Percentiles rank a stretch among this genome's conserved stretches.
phyloP scores from a whole-genome alignment of 805 yeast species.

The Yamadazyma scolyti region DNA sequence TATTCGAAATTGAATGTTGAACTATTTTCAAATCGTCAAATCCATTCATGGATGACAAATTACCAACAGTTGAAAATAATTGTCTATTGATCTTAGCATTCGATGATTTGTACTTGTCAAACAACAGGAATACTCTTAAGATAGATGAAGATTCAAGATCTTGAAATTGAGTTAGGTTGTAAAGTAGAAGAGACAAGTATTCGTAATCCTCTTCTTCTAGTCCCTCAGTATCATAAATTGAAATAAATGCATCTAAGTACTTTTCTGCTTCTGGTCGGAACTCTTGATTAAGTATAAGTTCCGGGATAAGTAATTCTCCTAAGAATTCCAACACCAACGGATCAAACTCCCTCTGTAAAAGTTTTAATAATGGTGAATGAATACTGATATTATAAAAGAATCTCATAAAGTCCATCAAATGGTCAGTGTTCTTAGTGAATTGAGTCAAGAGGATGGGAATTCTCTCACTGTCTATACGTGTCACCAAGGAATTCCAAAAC shows the following conservation, averaged over 20 bases:
- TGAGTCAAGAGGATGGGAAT: constrained; percentile 25
- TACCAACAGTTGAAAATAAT: constrained; percentile 33
- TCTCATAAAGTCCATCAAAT: constrained; percentile 12
- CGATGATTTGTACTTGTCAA: constrained; percentile 4
- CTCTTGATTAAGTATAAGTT: constrained; percentile 5
- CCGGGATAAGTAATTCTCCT: constrained; percentile 12
- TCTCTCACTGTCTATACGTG: constrained; percentile 9
- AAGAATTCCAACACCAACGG: constrained; percentile 9
- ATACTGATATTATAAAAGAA: constrained; percentile 11
- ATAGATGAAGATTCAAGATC: constrained; percentile 8
- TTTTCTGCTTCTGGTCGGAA: constrained; percentile 4
- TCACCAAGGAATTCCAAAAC: constrained; percentile 17
- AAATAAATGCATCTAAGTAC: constrained; percentile 5
- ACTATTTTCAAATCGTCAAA: constrained; percentile 18
- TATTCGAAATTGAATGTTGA: constrained; percentile 11
- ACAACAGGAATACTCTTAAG: constrained; percentile 8
- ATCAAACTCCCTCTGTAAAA: neutral
- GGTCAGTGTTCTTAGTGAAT: constrained; percentile 25
- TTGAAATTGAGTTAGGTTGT: constrained; percentile 19
- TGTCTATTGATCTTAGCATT: constrained; percentile 16
- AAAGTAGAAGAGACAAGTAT: constrained; percentile 12
- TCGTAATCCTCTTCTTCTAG: constrained; percentile 13
- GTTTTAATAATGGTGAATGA: constrained; percentile 2
- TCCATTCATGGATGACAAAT: constrained; percentile 28
- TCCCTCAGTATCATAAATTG: constrained; percentile 8